Base-by-base conservation (phyloP, 805 yeast species). In the Candida verbasci region DNA sequence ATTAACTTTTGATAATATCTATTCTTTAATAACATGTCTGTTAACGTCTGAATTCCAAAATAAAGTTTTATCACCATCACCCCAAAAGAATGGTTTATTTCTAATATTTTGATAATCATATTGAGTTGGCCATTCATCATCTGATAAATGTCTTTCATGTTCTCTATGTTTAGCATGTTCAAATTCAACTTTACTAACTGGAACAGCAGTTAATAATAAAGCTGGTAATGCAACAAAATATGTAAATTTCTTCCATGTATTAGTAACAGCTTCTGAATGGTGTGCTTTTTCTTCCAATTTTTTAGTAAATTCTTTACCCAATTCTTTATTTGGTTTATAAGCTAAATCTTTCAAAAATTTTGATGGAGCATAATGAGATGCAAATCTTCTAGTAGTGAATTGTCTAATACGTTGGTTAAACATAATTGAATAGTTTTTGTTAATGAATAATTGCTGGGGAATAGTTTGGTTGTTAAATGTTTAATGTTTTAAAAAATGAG, bases 31-130 rank as follows among this genome's bases (percentile, higher is more conserved):
- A 55, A 83, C 67, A 73, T 86, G 86, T 77, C 95, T 86, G 85
- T 91, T 91, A 59, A 85, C 76, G 55, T 78, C 84, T 36, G 86
- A 74, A 74, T 87, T 87, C 98, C 98, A 93, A 84, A 93, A 93
- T 60, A 83, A 70, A 45, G 97, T 87, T 78, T 86, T 81, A 75
- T 89, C 96, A 62, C 98, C 97, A 60, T 93, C 91, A 60, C 98
- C 98, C 97, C 97, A 93, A 82, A 88, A 91, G 78, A 78, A 91
- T 60, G 84, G 81, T 64, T 79, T 82, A 59, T 63, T 60, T 79
- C 97, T 86, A 53, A 88, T 64, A 76, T 93, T 93, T 75, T 83
- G 89, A 79, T 78, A 93, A 53, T 81, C 89, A 72, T 86, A 86
- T 67, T 84, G 93, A 44, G 63, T 69, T 56, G 97, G 97, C 88